Percentiles rank a stretch among this genome's conserved stretches.
These are phyloP conservation scores for Chalciporus chontae DNA, from an alignment of 768 basidiomycete genomes.

Conservation along the genomic window DNA sequence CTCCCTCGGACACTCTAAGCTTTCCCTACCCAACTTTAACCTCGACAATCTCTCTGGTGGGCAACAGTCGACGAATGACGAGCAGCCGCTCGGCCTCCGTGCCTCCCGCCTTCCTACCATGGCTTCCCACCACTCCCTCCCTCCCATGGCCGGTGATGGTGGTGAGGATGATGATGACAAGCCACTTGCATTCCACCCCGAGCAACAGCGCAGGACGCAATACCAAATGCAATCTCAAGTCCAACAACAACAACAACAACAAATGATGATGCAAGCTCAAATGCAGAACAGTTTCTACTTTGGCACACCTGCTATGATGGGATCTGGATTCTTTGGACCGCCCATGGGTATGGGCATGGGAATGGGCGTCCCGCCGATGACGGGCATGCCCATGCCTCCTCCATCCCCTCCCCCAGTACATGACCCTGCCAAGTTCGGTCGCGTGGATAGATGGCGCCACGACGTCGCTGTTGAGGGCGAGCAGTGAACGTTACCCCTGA, in stretches of 20 bases:
- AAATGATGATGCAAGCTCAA: slow-evolving; percentile 75
- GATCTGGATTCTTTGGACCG: slow-evolving; percentile 63
- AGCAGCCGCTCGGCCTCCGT: slow-evolving; percentile 68
- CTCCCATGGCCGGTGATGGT: slow-evolving; percentile 37
- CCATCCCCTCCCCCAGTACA: slow-evolving; percentile 63
- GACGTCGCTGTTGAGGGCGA: slow-evolving; percentile 75
- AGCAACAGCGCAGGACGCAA: slow-evolving; percentile 74
- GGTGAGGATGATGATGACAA: slow-evolving; percentile 63
- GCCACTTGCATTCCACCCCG: slow-evolving; percentile 71
- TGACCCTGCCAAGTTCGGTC: slow-evolving; percentile 63
- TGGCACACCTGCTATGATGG: slow-evolving; percentile 62
- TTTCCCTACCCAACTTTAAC: slow-evolving; percentile 42
- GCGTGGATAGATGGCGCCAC: slow-evolving; percentile 79
- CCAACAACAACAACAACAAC: slow-evolving; percentile 58
- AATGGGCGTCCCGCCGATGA: slow-evolving; percentile 46
- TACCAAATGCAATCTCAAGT: slow-evolving; percentile 38
- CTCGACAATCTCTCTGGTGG: slow-evolving; percentile 33
- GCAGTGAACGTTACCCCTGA: slow-evolving; percentile 14
- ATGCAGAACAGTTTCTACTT: slow-evolving; percentile 76
- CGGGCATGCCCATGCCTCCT: slow-evolving; percentile 37
- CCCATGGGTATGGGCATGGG: slow-evolving; percentile 40
- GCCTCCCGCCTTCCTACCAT: slow-evolving; percentile 43
- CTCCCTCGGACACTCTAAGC: slow-evolving; percentile 40
- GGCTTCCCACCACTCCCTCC: slow-evolving; percentile 24
- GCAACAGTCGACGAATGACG: slow-evolving; percentile 32